Evolutionary conservation across 352 stramenopile species (phyloP).

Genomic region (Bremia lactucae): DNA sequence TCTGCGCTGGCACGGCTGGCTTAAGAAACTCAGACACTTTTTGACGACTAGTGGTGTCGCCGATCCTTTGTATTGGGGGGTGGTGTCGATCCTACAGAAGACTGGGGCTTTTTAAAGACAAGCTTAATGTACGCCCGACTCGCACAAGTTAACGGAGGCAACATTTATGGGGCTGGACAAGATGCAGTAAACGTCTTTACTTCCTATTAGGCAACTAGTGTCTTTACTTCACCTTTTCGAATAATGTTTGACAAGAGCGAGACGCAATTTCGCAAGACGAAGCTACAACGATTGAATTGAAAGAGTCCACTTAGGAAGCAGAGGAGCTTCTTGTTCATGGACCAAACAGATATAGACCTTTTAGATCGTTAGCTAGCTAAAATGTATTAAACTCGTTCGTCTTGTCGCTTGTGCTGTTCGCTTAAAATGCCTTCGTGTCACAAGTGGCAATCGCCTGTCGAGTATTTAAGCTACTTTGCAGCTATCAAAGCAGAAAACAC

Average conservation of each 20-base stretch:
- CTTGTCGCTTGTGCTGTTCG: constrained; percentile 36
- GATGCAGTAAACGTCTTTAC: constrained; percentile 30
- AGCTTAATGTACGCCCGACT: too few species aligned
- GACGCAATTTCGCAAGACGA: constrained; percentile 10
- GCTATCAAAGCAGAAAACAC: background rate
- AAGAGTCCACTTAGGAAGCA: constrained; percentile 6
- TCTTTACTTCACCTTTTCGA: constrained; percentile 23
- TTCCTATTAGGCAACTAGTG: constrained; percentile 2
- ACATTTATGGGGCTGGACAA: constrained; percentile 59
- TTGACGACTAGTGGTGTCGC: too few species aligned
- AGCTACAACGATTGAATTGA: constrained; percentile 1
- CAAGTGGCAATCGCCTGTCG: constrained; percentile 44
- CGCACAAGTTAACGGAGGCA: constrained; percentile 59
- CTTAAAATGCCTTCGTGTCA: constrained; percentile 38
- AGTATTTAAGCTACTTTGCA: constrained; percentile 25
- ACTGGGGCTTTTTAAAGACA: too few species aligned
- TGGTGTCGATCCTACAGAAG: too few species aligned
- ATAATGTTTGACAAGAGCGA: constrained; percentile 33
- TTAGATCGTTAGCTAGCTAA: constrained; percentile 32
- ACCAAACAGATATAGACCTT: constrained; percentile 32
- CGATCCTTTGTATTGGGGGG: too few species aligned
- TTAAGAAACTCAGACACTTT: too few species aligned
- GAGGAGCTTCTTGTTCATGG: constrained; percentile 25
- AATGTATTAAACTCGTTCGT: constrained; percentile 52
- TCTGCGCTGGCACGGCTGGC: too few species aligned